Percentiles rank a stretch among this genome's conserved stretches.
phyloP scores from a whole-genome alignment of 139 green algal genomes.

The Chlamydomonas incerta region DNA sequence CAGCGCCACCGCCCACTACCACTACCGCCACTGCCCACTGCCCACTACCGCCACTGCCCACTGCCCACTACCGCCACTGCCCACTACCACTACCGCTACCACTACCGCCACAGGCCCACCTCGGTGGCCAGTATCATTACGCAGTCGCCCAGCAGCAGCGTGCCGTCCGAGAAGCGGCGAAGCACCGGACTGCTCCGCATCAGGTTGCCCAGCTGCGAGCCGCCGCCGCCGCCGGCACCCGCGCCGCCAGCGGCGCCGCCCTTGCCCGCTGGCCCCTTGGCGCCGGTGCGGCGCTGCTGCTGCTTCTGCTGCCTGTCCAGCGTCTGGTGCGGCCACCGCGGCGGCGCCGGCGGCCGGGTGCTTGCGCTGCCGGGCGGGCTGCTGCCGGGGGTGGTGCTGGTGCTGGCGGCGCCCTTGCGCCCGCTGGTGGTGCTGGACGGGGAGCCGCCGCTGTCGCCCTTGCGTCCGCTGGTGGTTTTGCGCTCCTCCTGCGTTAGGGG shows the following conservation, averaged over 20 bases:
- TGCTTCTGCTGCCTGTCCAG: background rate
- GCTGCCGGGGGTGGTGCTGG: background rate
- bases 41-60: too few relatives aligned
- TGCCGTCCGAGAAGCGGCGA: conserved; percentile 22
- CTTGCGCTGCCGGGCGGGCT: background rate
- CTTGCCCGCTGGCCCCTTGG: too few relatives aligned
- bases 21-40: too few relatives aligned
- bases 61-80: too few relatives aligned
- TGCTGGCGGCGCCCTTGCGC: background rate
- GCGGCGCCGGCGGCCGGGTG: too few relatives aligned
- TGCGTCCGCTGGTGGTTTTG: conserved; percentile 12
- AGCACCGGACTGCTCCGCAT: conserved; percentile 22
- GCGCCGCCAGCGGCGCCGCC: too few relatives aligned
- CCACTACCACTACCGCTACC: too few relatives aligned
- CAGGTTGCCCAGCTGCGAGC: background rate
- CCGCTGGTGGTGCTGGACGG: background rate
- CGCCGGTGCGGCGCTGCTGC: background rate
- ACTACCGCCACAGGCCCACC: background rate
- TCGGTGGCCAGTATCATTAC: conserved; percentile 43
- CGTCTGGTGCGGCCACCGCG: background rate
- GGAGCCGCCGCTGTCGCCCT: background rate
- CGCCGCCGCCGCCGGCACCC: too few relatives aligned
- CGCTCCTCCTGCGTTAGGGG: conserved; percentile 25
- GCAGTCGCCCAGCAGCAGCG: conserved; percentile 28
- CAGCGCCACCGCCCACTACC: too few relatives aligned